Evolutionary conservation across 2,329 filamentous ascomycete genomes (phyloP), one percentile per base, ranked within the genome.

Genomic region (Cryphonectria naterciae): DNA sequence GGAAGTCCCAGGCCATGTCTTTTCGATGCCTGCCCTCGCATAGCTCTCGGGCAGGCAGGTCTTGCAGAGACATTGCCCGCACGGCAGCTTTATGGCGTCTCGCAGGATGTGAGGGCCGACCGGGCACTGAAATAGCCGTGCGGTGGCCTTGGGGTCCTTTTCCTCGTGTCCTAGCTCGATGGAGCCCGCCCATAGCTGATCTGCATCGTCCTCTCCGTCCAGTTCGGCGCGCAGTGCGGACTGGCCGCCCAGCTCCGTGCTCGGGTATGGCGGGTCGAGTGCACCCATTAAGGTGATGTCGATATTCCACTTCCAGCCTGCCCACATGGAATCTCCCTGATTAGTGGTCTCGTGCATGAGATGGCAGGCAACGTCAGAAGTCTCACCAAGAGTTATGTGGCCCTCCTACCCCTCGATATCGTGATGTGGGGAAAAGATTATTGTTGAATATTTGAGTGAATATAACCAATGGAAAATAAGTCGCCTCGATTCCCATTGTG

Each of bases 121-220:
- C 15, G 86, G 86, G 78, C 95, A 98, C 81, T 97, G 93, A 68
- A 96, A 86, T 56, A 96, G 83, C 60, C 91, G 90, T 73, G 97
- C 85, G 68, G 66, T 73, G 25, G 69, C 66, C 37, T 65, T 46
- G 19, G 67, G 71, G 61, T 54, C 62, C 46, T 65, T 73, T 17
- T 56, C 15, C n/a, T 71, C 70, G 54, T 65, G 54, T 35, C 54
- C 66, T n/a, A 32, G 56, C 1, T 68, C 65, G 32, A 58, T 46
- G 19, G 43, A 43, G 22, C 54, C 43, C 17, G 46, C 35, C 25
- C 46, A 17, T 49, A 37, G 32, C 22, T 64, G 52, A 22, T 72
- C 68, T 49, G 41, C 63, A 63, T n/a, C 32, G 25, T 63, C 32
- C 35, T 71, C 61, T 32, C 28, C 25, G 32, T 56, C 46, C 15